Evolutionary conservation across 2,329 filamentous ascomycete genomes (phyloP).

Genomic region (Penicillium sp.): DNA sequence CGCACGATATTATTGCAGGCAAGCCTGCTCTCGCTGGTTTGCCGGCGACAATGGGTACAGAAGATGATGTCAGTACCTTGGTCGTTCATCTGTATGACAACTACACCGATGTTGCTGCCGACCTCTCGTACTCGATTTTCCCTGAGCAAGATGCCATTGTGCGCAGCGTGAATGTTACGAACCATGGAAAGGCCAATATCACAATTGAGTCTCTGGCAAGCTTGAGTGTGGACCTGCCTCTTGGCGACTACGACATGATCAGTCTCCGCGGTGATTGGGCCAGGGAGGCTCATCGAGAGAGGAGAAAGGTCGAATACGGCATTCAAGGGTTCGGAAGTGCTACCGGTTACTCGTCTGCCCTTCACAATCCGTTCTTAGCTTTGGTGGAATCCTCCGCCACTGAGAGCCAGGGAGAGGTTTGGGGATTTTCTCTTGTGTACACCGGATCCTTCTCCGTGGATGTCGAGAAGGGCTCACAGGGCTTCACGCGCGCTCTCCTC

Average conservation of each 20-base stretch:
- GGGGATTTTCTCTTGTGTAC: conserved; percentile 63
- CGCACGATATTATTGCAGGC: conserved; percentile 53
- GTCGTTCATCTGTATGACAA: conserved; percentile 58
- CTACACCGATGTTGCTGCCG: conserved; percentile 55
- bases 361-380: conserved; percentile 63
- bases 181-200: conserved; percentile 53
- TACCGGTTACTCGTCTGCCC: conserved; percentile 60
- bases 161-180: conserved; percentile 59
- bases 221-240: conserved; percentile 59
- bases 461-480: conserved; percentile 61
- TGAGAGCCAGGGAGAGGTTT: conserved; percentile 59
- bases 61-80: conserved; percentile 56
- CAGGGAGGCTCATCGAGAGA: conserved; percentile 54
- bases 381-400: conserved; percentile 56
- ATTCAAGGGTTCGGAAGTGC: conserved; percentile 56
- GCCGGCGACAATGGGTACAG: conserved; percentile 57
- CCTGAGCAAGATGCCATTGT: conserved; percentile 59
- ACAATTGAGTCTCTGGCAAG: conserved; percentile 57
- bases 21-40: conserved; percentile 57
- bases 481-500: conserved; percentile 57
- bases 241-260: conserved; percentile 59
- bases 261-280: conserved; percentile 62
- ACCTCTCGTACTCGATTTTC: conserved; percentile 62
- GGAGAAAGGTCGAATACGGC: conserved; percentile 56
- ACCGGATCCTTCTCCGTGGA: conserved; percentile 60